Evolutionary conservation across 2,329 filamentous ascomycete genomes (phyloP).

Genomic region (Penicillium oxalicum): DNA sequence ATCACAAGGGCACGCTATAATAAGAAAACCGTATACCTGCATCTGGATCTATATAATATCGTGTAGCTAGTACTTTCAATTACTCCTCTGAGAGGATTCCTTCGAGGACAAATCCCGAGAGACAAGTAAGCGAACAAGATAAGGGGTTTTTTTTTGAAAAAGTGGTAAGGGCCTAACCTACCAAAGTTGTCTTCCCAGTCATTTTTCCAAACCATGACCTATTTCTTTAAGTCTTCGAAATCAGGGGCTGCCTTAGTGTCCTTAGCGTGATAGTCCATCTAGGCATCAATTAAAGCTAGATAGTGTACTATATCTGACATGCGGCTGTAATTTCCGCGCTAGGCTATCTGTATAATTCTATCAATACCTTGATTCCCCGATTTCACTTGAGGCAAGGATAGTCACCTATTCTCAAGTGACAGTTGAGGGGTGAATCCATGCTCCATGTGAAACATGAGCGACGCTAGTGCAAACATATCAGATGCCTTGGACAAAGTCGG

Average conservation of each 20-base stretch:
- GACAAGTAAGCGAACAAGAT: neutral
- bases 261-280: neutral
- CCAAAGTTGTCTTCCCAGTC: neutral
- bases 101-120: conserved; percentile 11
- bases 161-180: neutral
- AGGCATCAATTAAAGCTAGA: neutral
- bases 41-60: conserved; percentile 2
- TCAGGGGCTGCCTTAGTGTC: neutral
- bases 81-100: conserved; percentile 11
- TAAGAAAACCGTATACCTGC: no score
- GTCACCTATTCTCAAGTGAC: conserved; percentile 10
- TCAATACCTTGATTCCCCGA: neutral
- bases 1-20: no score
- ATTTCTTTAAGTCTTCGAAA: neutral
- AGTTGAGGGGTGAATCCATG: conserved; percentile 13
- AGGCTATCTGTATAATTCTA: neutral
- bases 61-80: conserved; percentile 8
- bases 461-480: conserved; percentile 20
- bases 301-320: neutral
- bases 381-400: neutral
- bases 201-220: neutral
- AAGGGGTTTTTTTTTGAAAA: neutral
- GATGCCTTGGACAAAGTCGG: conserved; percentile 18
- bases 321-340: neutral
- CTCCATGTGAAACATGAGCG: conserved; percentile 20